These are phyloP conservation scores for Saccharomyces jurei DNA, from an alignment of 805 yeast species.

Conservation along the genomic window DNA sequence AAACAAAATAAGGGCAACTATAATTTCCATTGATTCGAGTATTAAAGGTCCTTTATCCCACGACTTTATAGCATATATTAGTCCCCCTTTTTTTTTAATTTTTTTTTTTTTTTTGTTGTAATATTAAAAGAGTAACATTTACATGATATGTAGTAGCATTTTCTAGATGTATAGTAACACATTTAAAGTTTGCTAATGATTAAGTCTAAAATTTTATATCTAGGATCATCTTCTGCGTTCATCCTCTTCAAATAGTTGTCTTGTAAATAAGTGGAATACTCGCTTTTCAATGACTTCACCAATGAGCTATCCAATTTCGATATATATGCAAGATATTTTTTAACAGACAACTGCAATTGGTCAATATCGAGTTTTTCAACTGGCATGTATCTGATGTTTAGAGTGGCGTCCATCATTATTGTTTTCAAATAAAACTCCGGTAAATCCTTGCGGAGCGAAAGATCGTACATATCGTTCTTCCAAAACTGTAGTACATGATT, in stretches of 20 bases:
- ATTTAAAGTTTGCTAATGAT: constrained; percentile 27
- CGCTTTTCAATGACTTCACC: constrained; percentile 30
- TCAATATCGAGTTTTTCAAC: constrained; percentile 39
- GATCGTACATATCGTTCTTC: constrained; percentile 34
- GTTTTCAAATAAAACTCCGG: constrained; percentile 34
- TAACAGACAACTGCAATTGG: constrained; percentile 59
- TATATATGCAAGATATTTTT: constrained; percentile 57
- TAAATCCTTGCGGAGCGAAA: constrained; percentile 17
- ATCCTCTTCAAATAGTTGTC: constrained; percentile 28
- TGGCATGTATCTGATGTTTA: constrained; percentile 53
- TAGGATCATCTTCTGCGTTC: constrained; percentile 23
- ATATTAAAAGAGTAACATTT: neutral
- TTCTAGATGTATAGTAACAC: neutral
- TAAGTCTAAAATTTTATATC: constrained; percentile 24
- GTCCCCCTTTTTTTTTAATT: neutral
- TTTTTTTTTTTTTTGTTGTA: neutral
- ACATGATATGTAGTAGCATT: neutral
- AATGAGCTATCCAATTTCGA: constrained; percentile 33
- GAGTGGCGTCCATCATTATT: constrained; percentile 46
- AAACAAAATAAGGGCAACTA: neutral
- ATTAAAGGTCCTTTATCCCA: neutral
- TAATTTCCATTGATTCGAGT: neutral
- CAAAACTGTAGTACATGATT: constrained; percentile 55
- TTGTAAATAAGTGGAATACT: constrained; percentile 29
- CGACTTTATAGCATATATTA: neutral